Evolutionary conservation across 2,329 filamentous ascomycete genomes (phyloP).

Genomic region (Hansfordia pulvinata): DNA sequence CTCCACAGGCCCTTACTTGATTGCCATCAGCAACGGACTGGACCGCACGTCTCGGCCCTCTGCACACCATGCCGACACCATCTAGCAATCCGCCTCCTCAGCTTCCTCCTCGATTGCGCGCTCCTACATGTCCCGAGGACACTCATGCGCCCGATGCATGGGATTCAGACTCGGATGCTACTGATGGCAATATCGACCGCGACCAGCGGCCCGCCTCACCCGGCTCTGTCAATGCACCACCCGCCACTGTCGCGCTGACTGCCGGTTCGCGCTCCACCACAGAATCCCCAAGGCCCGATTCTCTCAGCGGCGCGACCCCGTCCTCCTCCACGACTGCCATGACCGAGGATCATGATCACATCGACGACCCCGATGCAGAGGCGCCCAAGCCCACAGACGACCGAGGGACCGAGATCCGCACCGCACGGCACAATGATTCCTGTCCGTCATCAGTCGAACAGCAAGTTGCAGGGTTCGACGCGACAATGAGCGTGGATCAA

Average conservation of each 20-base stretch:
- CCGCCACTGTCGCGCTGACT: neutral
- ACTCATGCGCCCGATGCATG: neutral
- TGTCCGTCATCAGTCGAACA: no score
- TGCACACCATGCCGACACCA: conserved; percentile 15
- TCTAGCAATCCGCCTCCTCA: conserved; percentile 14
- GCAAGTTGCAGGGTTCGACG: no score
- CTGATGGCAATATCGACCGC: neutral
- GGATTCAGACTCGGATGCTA: neutral
- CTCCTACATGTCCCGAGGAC: conserved; percentile 18
- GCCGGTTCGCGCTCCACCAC: neutral
- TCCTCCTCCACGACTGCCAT: neutral
- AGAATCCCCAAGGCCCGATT: neutral
- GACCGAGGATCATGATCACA: neutral
- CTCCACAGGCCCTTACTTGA: no score
- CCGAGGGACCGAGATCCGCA: no score
- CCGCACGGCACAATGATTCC: no score
- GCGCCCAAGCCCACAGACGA: no score
- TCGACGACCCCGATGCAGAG: no score
- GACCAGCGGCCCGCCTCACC: neutral
- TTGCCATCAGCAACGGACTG: no score
- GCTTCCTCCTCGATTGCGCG: conserved; percentile 14
- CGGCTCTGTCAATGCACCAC: neutral
- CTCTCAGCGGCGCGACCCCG: neutral
- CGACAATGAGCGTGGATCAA: neutral
- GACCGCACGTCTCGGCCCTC: no score